Percentiles rank a stretch among this genome's conserved stretches.
These are phyloP conservation scores for Magnusiomyces magnusii DNA, from an alignment of 1,139 yeast genomes.

Conservation along the genomic window DNA sequence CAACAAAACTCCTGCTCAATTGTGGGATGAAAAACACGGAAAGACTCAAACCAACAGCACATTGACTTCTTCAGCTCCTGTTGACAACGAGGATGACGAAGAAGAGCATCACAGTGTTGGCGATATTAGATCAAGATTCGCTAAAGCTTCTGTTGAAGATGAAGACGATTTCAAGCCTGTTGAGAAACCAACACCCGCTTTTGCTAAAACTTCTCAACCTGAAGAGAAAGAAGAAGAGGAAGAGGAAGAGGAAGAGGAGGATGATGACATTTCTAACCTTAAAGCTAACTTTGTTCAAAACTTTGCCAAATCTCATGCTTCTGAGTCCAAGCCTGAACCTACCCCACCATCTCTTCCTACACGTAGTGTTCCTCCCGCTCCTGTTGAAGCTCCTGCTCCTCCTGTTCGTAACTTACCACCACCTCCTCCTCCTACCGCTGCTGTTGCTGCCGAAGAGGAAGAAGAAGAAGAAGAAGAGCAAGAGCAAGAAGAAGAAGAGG, in stretches of 20 bases:
- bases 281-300: constrained; percentile 18
- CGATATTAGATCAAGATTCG: too few species aligned
- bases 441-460: constrained; percentile 15
- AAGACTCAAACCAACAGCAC: constrained; percentile 24
- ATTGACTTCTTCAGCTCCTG: constrained; percentile 12
- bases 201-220: constrained; percentile 13
- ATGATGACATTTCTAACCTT: constrained; percentile 18
- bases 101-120: too few species aligned
- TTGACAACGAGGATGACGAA: constrained; percentile 19
- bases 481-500: constrained; percentile 14
- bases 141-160: too few species aligned
- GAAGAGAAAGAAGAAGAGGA: constrained; percentile 17
- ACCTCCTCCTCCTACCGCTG: constrained; percentile 9
- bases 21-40: constrained; percentile 93
- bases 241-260: constrained; percentile 13
- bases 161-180: too few species aligned
- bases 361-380: constrained; percentile 3
- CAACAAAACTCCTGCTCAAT: constrained; percentile 91
- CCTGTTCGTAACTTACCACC: neutral
- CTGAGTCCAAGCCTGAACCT: constrained; percentile 10
- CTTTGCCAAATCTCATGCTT: constrained; percentile 14
- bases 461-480: constrained; percentile 14
- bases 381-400: constrained; percentile 8
- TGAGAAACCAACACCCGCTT: constrained; percentile 6
- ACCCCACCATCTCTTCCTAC: constrained; percentile 1